Conservation (phyloP, 805 yeast genomes). For the Cephaloascus albidus region DNA sequence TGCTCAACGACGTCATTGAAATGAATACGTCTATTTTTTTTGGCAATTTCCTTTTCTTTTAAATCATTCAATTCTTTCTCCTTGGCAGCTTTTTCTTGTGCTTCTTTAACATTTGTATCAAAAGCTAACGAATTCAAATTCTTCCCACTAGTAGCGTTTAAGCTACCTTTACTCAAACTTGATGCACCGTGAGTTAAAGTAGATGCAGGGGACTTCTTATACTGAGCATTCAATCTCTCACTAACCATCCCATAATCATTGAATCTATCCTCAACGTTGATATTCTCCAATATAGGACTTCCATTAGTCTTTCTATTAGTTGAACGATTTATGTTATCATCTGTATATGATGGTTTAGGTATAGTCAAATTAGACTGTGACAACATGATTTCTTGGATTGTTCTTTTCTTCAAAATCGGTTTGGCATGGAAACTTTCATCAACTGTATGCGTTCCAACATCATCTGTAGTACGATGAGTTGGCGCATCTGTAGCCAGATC, state of each 20-base stretch:
- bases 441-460: background rate
- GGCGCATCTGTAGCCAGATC: constrained; percentile 1
- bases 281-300: background rate
- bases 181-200: background rate
- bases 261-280: constrained; percentile 2
- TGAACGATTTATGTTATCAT: background rate
- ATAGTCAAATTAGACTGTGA: constrained; percentile 34
- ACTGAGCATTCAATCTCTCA: constrained; percentile 14
- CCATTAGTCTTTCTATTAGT: background rate
- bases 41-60: constrained; percentile 4
- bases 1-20: constrained; percentile 93
- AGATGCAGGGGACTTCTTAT: background rate
- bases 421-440: constrained; percentile 45
- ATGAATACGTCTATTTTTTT: constrained; percentile 66
- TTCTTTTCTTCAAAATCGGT: constrained; percentile 82
- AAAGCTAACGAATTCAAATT: background rate
- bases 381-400: constrained; percentile 75
- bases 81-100: background rate
- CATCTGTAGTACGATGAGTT: constrained; percentile 2
- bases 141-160: background rate
- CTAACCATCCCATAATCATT: constrained; percentile 13
- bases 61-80: background rate
- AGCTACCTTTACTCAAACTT: background rate
- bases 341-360: constrained; percentile 9
- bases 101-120: background rate